These are phyloP conservation scores for Oryza australiensis DNA, from an alignment of 176 grass and related monocot species.

Conservation along the genomic window DNA sequence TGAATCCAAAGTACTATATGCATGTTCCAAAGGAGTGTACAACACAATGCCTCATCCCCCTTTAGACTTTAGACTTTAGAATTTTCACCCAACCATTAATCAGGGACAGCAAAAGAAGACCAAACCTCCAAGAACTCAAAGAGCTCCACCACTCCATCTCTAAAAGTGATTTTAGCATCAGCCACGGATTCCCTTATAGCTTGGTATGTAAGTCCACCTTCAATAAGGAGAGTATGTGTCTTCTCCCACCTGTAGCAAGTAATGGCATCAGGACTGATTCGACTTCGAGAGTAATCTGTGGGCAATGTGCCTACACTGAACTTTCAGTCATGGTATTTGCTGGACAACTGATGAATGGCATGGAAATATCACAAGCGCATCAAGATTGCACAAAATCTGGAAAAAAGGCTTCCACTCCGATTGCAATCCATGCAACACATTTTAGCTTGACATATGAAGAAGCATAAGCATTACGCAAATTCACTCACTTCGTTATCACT, in stretches of 20 bases:
- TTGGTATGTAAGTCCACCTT: constrained; percentile 83
- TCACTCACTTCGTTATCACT: not conserved
- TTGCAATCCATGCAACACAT: not conserved
- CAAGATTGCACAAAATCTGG: not conserved
- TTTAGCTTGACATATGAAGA: not conserved
- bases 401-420: not conserved
- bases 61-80: not conserved
- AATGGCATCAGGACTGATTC: constrained; percentile 18
- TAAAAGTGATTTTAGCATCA: constrained; percentile 83
- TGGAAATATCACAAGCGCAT: constrained; percentile 5
- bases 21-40: not conserved
- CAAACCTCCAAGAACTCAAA: constrained; percentile 91
- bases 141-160: constrained; percentile 79
- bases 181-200: constrained; percentile 81
- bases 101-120: constrained; percentile 25
- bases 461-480: not conserved
- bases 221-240: constrained; percentile 80
- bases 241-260: constrained; percentile 78
- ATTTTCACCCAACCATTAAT: not conserved
- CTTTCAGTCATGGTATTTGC: constrained; percentile 21
- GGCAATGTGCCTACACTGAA: not conserved
- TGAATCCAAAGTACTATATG: not conserved
- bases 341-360: not conserved
- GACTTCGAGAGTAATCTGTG: not conserved
- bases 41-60: too few species aligned